phyloP scores from a whole-genome alignment of 2,329 filamentous ascomycete species.

The Pseudogymnoascus sp. region DNA sequence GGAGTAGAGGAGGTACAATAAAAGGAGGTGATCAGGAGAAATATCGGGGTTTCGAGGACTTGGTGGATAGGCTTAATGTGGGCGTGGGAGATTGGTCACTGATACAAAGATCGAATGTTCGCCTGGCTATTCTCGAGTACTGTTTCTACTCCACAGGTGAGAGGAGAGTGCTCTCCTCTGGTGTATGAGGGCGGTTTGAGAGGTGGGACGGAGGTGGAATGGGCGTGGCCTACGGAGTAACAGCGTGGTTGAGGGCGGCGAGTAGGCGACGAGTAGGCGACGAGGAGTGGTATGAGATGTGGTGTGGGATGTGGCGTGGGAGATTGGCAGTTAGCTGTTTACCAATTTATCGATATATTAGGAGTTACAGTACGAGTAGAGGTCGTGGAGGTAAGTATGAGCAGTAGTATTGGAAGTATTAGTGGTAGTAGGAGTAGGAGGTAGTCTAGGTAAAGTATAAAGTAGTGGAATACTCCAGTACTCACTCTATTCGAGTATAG shows the following conservation, averaged over 20 bases:
- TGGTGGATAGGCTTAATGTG: not conserved
- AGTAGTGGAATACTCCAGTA: too few species aligned
- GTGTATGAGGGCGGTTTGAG: not conserved
- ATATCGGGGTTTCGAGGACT: not conserved
- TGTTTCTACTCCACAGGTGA: not conserved
- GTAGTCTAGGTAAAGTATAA: too few species aligned
- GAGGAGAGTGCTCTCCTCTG: not conserved
- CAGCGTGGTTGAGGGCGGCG: not conserved
- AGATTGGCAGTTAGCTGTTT: not conserved
- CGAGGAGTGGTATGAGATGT: not conserved
- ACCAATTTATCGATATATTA: too few species aligned
- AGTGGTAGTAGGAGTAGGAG: too few species aligned
- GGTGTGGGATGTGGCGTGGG: not conserved
- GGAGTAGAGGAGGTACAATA: constrained; percentile 1
- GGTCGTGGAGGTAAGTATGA: too few species aligned
- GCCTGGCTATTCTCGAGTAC: not conserved
- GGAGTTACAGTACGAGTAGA: too few species aligned
- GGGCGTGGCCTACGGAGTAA: not conserved
- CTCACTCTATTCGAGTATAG: too few species aligned
- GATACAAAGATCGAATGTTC: not conserved
- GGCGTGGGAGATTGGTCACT: not conserved
- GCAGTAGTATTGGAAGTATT: too few species aligned
- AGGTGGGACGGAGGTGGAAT: not conserved
- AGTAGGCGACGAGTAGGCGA: too few species aligned
- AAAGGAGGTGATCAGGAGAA: not conserved